phyloP scores from a whole-genome alignment of 805 yeast species.

The Hanseniaspora guilliermondii region DNA sequence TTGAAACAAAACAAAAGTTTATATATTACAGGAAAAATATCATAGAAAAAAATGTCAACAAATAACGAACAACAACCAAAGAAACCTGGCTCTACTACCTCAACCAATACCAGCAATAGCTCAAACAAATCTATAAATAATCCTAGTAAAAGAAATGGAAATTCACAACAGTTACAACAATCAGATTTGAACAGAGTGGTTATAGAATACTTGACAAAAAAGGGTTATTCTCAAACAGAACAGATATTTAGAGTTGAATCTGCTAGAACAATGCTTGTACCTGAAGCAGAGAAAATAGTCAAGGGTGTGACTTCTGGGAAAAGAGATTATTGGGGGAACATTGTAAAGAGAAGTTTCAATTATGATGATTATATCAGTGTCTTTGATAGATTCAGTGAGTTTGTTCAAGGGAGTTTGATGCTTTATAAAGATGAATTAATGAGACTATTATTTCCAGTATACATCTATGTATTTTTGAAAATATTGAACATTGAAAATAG shows the following conservation, averaged over 20 bases:
- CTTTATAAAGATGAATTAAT: constrained; percentile 79
- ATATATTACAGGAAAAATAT: too few relatives aligned
- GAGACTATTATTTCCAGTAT: constrained; percentile 79
- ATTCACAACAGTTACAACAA: constrained; percentile 45
- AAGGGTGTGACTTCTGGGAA: constrained; percentile 16
- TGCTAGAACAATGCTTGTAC: constrained; percentile 45
- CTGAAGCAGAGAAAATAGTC: constrained; percentile 23
- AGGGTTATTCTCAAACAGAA: constrained; percentile 90
- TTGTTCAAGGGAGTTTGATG: constrained; percentile 88
- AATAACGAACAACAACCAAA: neutral
- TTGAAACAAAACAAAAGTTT: too few relatives aligned
- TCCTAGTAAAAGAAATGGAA: constrained; percentile 28
- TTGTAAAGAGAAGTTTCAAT: constrained; percentile 22
- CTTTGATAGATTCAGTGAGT: constrained; percentile 62
- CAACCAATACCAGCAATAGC: constrained; percentile 10
- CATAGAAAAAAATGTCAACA: neutral
- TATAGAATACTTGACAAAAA: constrained; percentile 79
- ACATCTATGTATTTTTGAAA: constrained; percentile 76
- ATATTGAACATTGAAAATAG: constrained; percentile 33
- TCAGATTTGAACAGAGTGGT: constrained; percentile 78
- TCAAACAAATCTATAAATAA: too few relatives aligned
- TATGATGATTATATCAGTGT: constrained; percentile 71
- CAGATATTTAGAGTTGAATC: constrained; percentile 84
- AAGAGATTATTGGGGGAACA: constrained; percentile 24
- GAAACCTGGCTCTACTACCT: neutral